Evolutionary conservation across 495 filamentous ascomycete species (phyloP), one percentile per base, ranked within the genome.

Genomic region (Penicillium robsamsonii): DNA sequence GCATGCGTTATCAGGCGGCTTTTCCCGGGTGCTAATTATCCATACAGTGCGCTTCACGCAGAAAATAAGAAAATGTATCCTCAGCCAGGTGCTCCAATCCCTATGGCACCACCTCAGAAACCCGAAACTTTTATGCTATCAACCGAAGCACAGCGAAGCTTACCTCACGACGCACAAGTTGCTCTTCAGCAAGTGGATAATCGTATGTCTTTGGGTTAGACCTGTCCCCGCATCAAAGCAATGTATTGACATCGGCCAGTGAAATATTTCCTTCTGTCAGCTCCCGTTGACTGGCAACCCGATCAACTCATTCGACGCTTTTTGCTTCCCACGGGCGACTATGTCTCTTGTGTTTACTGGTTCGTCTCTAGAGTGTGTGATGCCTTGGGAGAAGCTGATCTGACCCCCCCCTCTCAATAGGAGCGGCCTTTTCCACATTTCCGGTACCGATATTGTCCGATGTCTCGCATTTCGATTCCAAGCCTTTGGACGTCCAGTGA

Each of bases 371-470:
- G 30, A 24, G 38, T 46, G 22, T 33, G 57, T 33, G 57, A 46
- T 20, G 37, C 10, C 43, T 27, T 37, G 33, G 29, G 22, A n/a
- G 42, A 45, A 40, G 31, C 38, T 53, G 40, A 43, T 22, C 27
- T 46, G 27, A 33, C 35, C 27, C 22, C 25, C 5, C 17, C 43
- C 18, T 31, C 44, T 4, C 62, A 50, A 27, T 47, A 92, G 89
- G 91, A 97, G 90, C 77, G 97, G 96, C 70, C 89, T 98, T 62
- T 98, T 97, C 73, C 95, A 98, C 76, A 95, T 98, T 63, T 97
- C 94, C 31, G 94, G 94, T 58, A 98, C 94, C 59, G 94, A 98
- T 73, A 98, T 98, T 64, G 94, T 98, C 49, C 85, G 95, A 83
- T 97, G 95, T 64, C 85, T 98, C 33, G 94, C 95, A 22, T 98